phyloP scores from a whole-genome alignment of 2,329 filamentous ascomycete species.

The Fusarium sublunatum region DNA sequence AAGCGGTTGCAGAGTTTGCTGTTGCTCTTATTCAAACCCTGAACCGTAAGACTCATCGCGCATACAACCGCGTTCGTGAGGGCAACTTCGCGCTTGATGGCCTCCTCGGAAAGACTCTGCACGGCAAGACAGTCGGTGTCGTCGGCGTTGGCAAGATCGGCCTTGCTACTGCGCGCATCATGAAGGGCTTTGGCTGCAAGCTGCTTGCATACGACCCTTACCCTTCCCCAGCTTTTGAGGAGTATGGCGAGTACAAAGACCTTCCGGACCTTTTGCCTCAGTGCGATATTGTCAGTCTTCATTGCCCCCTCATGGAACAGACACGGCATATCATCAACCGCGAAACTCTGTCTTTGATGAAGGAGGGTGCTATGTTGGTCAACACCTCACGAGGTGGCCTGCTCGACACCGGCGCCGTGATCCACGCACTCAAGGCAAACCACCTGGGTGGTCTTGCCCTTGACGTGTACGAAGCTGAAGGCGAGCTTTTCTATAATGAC shows the following conservation, averaged over 20 bases:
- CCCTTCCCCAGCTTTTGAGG: conserved; percentile 59
- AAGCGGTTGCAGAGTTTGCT: conserved; percentile 76
- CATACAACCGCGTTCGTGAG: conserved; percentile 75
- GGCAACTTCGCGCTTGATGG: conserved; percentile 76
- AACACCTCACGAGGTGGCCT: conserved; percentile 76
- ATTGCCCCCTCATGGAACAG: conserved; percentile 71
- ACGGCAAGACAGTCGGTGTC: conserved; percentile 74
- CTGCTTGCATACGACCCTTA: conserved; percentile 71
- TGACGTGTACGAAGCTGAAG: conserved; percentile 76
- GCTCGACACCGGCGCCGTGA: conserved; percentile 69
- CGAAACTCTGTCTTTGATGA: conserved; percentile 65
- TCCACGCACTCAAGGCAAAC: conserved; percentile 69
- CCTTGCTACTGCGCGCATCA: conserved; percentile 68
- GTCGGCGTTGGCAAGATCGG: conserved; percentile 75
- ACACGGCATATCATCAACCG: conserved; percentile 72
- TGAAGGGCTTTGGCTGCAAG: conserved; percentile 72
- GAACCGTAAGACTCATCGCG: conserved; percentile 74
- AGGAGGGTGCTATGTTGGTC: conserved; percentile 69
- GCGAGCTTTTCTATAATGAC: conserved; percentile 73
- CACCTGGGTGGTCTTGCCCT: conserved; percentile 71
- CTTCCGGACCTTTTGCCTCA: conserved; percentile 65
- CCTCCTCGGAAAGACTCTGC: conserved; percentile 69
- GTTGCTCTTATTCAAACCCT: conserved; percentile 75
- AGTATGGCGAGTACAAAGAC: conserved; percentile 63
- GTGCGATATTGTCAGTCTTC: conserved; percentile 72